A percentile compares a stretch with the other conserved stretches of the same genome.
Conservation (phyloP, 2,329 filamentous ascomycete genomes). For the Rachicladosporium sp. region DNA sequence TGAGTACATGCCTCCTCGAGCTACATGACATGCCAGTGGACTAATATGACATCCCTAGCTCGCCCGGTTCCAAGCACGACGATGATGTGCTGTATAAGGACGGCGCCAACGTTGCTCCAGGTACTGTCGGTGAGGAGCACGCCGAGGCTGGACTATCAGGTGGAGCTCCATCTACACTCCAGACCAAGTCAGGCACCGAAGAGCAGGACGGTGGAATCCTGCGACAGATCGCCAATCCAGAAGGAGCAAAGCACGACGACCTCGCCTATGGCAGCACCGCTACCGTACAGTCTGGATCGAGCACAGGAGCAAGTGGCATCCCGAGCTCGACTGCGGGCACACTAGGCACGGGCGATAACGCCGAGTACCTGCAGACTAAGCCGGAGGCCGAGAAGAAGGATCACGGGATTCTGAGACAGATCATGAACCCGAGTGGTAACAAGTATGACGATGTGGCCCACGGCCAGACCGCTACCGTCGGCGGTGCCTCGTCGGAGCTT, state of each 20-base stretch:
- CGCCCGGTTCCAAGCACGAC: slow-evolving; percentile 23
- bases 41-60: slow-evolving; percentile 10
- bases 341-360: not conserved
- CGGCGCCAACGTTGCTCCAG: slow-evolving; percentile 5
- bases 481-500: not conserved
- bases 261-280: slow-evolving; percentile 4
- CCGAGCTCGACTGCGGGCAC: not conserved
- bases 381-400: slow-evolving; percentile 6
- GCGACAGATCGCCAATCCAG: slow-evolving; percentile 14
- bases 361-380: not conserved
- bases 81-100: slow-evolving; percentile 25
- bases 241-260: slow-evolving; percentile 14
- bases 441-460: slow-evolving; percentile 13
- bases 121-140: slow-evolving; percentile 3
- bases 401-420: slow-evolving; percentile 10
- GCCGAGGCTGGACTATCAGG: slow-evolving; percentile 5
- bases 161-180: not conserved
- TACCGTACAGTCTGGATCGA: not conserved
- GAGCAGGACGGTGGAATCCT: slow-evolving; percentile 10
- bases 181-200: not conserved
- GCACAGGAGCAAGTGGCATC: not conserved
- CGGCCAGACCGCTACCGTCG: slow-evolving; percentile 9
- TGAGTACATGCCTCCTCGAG: slow-evolving; percentile 13
- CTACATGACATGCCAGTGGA: not conserved
- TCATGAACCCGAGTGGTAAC: slow-evolving; percentile 15